phyloP scores from a whole-genome alignment of 805 yeast genomes.

The Diddensiella transvaalensis region DNA sequence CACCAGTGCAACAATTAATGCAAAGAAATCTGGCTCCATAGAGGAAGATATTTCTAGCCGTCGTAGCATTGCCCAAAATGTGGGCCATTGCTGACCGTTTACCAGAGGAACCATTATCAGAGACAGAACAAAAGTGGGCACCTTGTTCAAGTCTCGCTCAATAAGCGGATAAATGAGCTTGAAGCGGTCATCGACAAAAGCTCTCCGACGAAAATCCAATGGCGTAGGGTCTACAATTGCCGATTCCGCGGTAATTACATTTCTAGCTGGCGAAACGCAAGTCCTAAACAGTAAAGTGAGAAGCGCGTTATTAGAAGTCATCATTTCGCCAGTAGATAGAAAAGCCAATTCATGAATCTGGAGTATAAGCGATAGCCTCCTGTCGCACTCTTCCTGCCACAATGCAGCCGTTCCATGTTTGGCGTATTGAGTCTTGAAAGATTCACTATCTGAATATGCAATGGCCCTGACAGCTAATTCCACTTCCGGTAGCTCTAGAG shows the following conservation, averaged over 20 bases:
- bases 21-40: conserved; percentile 22
- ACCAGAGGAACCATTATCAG: conserved; percentile 30
- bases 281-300: conserved; percentile 28
- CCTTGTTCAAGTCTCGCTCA: conserved; percentile 5
- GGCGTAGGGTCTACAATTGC: conserved; percentile 26
- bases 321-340: conserved; percentile 23
- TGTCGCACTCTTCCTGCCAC: conserved; percentile 26
- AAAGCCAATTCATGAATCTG: conserved; percentile 24
- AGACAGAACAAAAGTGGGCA: conserved; percentile 16
- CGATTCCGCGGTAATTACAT: conserved; percentile 18
- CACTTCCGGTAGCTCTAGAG: conserved; percentile 29
- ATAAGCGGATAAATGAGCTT: conserved; percentile 16
- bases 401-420: conserved; percentile 11
- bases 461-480: conserved; percentile 27
- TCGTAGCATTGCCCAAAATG: conserved; percentile 33
- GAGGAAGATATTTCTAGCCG: conserved; percentile 17
- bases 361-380: conserved; percentile 23
- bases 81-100: conserved; percentile 25
- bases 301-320: conserved; percentile 24
- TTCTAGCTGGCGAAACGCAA: conserved; percentile 20
- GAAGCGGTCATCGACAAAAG: conserved; percentile 21
- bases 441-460: conserved; percentile 24
- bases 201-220: conserved; percentile 10
- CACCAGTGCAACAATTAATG: conserved; percentile 28
- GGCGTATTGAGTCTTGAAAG: conserved; percentile 19